Evolutionary conservation across 345 rosid genomes (phyloP), one percentile per base, ranked within the genome.

Genomic region (Eucalyptus microcorys): DNA sequence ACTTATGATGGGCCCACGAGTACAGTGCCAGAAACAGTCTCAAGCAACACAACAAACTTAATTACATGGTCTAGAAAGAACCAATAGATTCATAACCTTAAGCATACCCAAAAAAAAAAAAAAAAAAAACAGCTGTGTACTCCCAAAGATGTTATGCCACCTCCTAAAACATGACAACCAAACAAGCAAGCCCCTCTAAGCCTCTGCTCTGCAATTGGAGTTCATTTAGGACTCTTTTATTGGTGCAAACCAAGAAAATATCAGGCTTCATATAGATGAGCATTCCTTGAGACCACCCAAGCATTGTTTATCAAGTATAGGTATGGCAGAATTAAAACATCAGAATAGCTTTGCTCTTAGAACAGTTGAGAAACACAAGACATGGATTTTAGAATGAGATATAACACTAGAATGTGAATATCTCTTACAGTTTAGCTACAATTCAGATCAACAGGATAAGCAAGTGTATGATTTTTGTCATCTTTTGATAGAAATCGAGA

Each of bases 201-300:
- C 84, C 84, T 76, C 47, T 76, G 84, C 47, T 76, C 47, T 40
- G 26, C 83, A 76, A 19, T 76, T 37, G 47, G 27, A 40, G 47
- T 37, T 76, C 83, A 76, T 76, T 76, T 76, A 40, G 15, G 84
- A 76, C 84, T 40, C 84, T 40, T 76, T 76, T 21, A 76, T 40
- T 76, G 47, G 84, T 76, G 47, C 47, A 76, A 76, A 76, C 47
- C 30, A 76, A 71, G 81, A 71, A 61, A 27, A 61, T 61, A 64
- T 64, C 76, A 64, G 76, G 76, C 21, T 59, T 61, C 40, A n/a
- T n/a, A 40, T 21, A 76, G 83, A 76, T 10, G 47, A 37, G 83
- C 83, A 76, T 21, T 76, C 88, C 92, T 95, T 42, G 94, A 95
- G 49, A 93, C 95, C 45, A 37, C 45, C 47, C 83, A 21, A 76